Evolutionary conservation across 129 eudicot species (phyloP).

Genomic region (Kitagawia praeruptora): DNA sequence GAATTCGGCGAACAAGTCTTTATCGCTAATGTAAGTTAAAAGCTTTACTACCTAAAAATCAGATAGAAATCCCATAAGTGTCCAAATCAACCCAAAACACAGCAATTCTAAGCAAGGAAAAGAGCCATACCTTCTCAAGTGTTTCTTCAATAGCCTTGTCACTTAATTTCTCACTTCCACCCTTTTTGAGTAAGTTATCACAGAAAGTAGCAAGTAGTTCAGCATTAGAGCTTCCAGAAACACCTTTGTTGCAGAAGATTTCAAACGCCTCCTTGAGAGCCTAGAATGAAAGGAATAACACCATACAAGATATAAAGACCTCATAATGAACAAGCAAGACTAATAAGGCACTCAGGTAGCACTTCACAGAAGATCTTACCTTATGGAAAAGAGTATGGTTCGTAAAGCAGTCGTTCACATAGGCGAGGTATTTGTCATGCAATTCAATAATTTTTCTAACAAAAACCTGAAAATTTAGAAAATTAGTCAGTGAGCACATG

Average conservation of each 20-base stretch:
- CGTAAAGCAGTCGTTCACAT: constrained; percentile 70
- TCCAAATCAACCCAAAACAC: background rate
- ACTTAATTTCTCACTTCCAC: constrained; percentile 43
- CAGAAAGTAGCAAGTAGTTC: constrained; percentile 48
- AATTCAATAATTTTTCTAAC: constrained; percentile 88
- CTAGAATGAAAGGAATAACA: constrained; percentile 22
- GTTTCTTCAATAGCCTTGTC: constrained; percentile 49
- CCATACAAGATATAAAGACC: background rate
- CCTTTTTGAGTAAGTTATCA: constrained; percentile 42
- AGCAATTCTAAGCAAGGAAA: background rate
- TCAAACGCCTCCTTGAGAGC: constrained; percentile 66
- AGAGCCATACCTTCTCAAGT: constrained; percentile 32
- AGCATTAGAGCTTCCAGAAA: constrained; percentile 43
- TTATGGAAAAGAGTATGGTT: constrained; percentile 91
- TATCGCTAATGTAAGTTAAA: constrained; percentile 36
- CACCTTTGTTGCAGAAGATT: constrained; percentile 42
- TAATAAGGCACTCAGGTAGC: background rate
- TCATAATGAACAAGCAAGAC: background rate
- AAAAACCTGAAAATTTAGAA: constrained; percentile 41
- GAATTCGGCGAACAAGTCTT: constrained; percentile 37
- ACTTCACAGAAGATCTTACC: constrained; percentile 32
- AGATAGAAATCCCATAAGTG: background rate
- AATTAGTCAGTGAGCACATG: constrained; percentile 6
- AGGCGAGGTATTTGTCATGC: constrained; percentile 83
- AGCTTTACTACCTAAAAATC: constrained; percentile 29